Base-by-base conservation (phyloP, 1,284 basidiomycete genomes). In the Grifola frondosa region DNA sequence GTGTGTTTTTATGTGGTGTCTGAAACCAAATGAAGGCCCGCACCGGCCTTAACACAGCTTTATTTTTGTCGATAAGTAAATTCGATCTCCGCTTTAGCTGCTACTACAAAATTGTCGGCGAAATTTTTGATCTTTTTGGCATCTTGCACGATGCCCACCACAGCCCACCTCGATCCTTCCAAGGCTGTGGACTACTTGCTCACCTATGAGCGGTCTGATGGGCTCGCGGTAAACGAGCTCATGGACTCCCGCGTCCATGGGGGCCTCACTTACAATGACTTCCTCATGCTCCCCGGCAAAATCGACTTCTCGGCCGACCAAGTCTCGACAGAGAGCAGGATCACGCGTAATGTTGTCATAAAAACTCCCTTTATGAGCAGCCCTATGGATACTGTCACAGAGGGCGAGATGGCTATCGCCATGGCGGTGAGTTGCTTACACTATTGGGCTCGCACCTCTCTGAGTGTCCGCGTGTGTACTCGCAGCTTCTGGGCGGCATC, bases 321-420 rank as follows among this genome's bases (percentile, higher is more conserved):
- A 36, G 95, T 97, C 58, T 66, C 80, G 52, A 84, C 92, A 3
- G 91, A 96, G 69, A 89, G 84, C 57, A 80, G 77, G 44, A 84
- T 98, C 40, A 97, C 96, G 29, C 82, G 88, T 43, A 97, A 97
- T 61, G 91, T 97, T 53, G 74, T 78, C 33, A 78, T 99, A 59
- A 97, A 93, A 72, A 94, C 94, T 0, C 96, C 96, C 0, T 97
- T 99, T 71, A 75, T 98, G 71, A 96, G 91, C 66, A 96, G 92
- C 46, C 95, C 96, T 28, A 99, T 99, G 96, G 96, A 99, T 73
- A 98, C 96, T 19, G 96, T 99, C 53, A 98, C 96, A 3, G 96
- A 97, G 71, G 82, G 80, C 46, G 84, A 94, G 56, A 99, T 98
- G 94, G 96, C 95, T 37, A 96, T 98, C 60, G 75, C 87, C 30